These are phyloP conservation scores for Gaeumannomyces tritici DNA, from an alignment of 2,329 filamentous ascomycete genomes.

Conservation along the genomic window DNA sequence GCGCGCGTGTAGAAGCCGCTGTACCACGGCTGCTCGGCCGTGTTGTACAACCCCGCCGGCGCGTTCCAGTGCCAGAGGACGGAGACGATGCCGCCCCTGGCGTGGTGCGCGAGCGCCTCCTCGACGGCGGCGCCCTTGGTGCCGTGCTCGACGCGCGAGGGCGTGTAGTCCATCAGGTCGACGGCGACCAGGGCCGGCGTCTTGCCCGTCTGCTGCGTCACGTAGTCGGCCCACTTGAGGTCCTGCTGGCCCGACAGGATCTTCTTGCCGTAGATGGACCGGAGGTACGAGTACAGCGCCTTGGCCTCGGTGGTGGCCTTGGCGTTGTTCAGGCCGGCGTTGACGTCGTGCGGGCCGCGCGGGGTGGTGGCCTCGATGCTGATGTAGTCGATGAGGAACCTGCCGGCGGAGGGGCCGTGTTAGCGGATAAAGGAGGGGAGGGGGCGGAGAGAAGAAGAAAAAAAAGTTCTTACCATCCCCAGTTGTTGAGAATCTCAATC, in stretches of 20 bases:
- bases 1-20: slow-evolving; percentile 39
- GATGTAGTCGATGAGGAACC: slow-evolving; percentile 33
- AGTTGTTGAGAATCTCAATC: slow-evolving; percentile 34
- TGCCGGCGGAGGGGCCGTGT: background rate
- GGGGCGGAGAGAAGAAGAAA: no score
- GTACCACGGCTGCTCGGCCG: slow-evolving; percentile 33
- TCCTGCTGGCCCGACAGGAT: slow-evolving; percentile 40
- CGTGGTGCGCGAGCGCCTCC: slow-evolving; percentile 32
- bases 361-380: slow-evolving; percentile 22
- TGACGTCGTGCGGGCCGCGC: slow-evolving; percentile 22
- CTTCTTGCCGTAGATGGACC: slow-evolving; percentile 32
- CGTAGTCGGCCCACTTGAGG: slow-evolving; percentile 29
- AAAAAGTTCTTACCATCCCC: slow-evolving; percentile 27
- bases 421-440: no score
- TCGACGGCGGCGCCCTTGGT: slow-evolving; percentile 30
- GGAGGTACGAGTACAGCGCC: slow-evolving; percentile 29
- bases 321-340: slow-evolving; percentile 26
- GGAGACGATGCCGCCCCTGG: slow-evolving; percentile 33
- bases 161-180: slow-evolving; percentile 39
- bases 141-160: slow-evolving; percentile 31
- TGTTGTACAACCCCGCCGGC: slow-evolving; percentile 35
- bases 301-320: slow-evolving; percentile 25
- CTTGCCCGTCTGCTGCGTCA: slow-evolving; percentile 32
- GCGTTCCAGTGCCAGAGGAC: slow-evolving; percentile 41
- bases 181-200: slow-evolving; percentile 34